Percentiles rank a stretch among this genome's conserved stretches.
phyloP scores from a whole-genome alignment of 306 rosid genomes.

The Casuarina cunninghamiana region DNA sequence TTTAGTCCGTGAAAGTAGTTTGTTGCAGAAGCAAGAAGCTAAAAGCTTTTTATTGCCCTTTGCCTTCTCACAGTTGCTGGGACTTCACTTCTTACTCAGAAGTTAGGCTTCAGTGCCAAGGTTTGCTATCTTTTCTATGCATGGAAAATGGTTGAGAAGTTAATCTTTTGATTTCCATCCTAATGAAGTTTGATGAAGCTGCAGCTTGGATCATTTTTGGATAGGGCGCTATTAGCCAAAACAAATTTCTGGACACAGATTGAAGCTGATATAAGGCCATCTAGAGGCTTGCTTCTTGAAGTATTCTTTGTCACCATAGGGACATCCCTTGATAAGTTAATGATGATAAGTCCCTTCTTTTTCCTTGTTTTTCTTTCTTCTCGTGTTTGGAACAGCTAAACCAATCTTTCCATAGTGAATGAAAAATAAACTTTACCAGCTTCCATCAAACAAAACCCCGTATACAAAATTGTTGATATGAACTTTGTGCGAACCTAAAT shows the following conservation, averaged over 20 bases:
- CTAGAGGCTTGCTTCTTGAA: slow-evolving; percentile 95
- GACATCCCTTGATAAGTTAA: slow-evolving; percentile 87
- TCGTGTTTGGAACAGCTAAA: too few relatives aligned
- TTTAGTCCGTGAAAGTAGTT: slow-evolving; percentile 58
- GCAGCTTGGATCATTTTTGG: slow-evolving; percentile 99
- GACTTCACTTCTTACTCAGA: slow-evolving; percentile 87
- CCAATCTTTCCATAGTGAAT: too few relatives aligned
- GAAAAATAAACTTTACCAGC: too few relatives aligned
- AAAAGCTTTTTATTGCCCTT: slow-evolving; percentile 98
- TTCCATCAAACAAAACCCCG: too few relatives aligned
- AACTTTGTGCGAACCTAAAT: too few relatives aligned
- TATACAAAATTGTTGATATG: too few relatives aligned
- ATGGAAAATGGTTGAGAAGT: slow-evolving; percentile 1
- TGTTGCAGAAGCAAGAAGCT: slow-evolving; percentile 98
- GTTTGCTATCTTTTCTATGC: slow-evolving; percentile 42
- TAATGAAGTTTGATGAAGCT: slow-evolving; percentile 30
- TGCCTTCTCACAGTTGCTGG: slow-evolving; percentile 95
- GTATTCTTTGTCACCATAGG: slow-evolving; percentile 90
- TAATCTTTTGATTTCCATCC: neutral
- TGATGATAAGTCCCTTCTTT: too few relatives aligned
- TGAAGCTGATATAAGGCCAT: slow-evolving; percentile 99
- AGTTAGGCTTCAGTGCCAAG: slow-evolving; percentile 98
- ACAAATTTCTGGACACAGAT: slow-evolving; percentile 97
- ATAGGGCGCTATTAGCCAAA: slow-evolving; percentile 96
- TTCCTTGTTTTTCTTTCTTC: too few relatives aligned